phyloP scores from a whole-genome alignment of 257 asterid genomes.

The Capsicum pubescens region DNA sequence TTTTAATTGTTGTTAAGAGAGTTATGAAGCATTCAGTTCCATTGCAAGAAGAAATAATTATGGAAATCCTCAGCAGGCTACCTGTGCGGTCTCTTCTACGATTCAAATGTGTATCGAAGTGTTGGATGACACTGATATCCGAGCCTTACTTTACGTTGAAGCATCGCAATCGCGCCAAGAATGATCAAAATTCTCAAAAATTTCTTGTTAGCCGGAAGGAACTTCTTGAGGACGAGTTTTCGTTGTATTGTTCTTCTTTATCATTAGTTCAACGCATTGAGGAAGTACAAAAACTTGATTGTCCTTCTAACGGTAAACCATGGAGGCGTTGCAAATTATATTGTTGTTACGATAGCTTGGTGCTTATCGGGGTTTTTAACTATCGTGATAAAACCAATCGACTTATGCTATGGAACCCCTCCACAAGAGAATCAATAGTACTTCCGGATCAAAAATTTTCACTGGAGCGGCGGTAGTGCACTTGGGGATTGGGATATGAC shows the following conservation, averaged over 20 bases:
- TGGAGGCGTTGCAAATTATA: neutral
- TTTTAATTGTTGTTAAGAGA: neutral
- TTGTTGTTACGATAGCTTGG: neutral
- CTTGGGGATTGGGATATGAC: slow-evolving; percentile 14
- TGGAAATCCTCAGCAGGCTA: slow-evolving; percentile 30
- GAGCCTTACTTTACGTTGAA: neutral
- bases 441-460: neutral
- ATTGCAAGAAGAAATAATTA: slow-evolving; percentile 15
- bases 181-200: neutral
- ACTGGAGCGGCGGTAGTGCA: too few relatives aligned
- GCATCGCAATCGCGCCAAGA: neutral
- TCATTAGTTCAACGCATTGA: neutral
- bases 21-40: neutral
- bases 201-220: neutral
- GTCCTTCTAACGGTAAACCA: neutral
- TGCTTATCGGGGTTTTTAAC: neutral
- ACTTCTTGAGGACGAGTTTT: too few relatives aligned
- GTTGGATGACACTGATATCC: neutral
- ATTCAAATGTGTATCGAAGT: slow-evolving; percentile 35
- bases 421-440: slow-evolving; percentile 8
- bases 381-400: neutral
- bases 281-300: neutral
- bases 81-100: slow-evolving; percentile 31
- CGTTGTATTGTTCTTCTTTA: neutral
- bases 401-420: slow-evolving; percentile 16